Evolutionary conservation across 352 stramenopile genomes (phyloP).

Genomic region (Globisporangium heterothallicum): DNA sequence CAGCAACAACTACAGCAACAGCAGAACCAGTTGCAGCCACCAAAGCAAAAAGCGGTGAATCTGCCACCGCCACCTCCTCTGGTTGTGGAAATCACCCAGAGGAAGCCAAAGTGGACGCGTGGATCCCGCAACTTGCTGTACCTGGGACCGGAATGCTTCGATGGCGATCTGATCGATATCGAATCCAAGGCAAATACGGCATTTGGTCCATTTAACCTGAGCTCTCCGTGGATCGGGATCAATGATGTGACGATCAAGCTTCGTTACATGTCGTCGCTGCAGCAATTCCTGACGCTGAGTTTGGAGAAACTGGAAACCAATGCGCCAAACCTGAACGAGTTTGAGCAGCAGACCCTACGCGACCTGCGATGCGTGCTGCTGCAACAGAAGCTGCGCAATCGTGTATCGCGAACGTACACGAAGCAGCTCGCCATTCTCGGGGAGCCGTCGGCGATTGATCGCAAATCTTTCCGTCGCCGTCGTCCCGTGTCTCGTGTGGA

Average conservation of each 20-base stretch:
- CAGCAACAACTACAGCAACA: background rate
- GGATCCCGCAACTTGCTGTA: constrained; percentile 43
- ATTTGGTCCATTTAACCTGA: constrained; percentile 60
- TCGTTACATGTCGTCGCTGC: constrained; percentile 63
- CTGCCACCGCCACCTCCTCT: constrained; percentile 2
- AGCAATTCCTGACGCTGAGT: constrained; percentile 61
- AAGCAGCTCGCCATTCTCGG: constrained; percentile 59
- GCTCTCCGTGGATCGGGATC: constrained; percentile 49
- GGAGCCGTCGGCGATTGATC: constrained; percentile 58
- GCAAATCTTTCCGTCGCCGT: constrained; percentile 69
- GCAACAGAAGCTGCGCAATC: constrained; percentile 64
- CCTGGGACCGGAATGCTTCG: constrained; percentile 55
- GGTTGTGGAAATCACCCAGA: constrained; percentile 25
- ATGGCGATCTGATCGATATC: constrained; percentile 60
- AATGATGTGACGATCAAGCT: constrained; percentile 75
- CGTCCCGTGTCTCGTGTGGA: constrained; percentile 57
- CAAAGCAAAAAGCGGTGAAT: background rate
- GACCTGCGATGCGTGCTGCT: constrained; percentile 66
- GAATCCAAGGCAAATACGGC: constrained; percentile 40
- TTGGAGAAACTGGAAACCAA: constrained; percentile 56
- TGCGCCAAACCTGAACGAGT: constrained; percentile 23
- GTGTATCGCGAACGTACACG: constrained; percentile 56
- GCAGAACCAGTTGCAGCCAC: constrained; percentile 1
- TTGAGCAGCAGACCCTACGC: constrained; percentile 44
- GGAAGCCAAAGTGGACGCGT: constrained; percentile 64